These are phyloP conservation scores for Malus orientalis DNA, from an alignment of 306 rosid species.

Conservation along the genomic window DNA sequence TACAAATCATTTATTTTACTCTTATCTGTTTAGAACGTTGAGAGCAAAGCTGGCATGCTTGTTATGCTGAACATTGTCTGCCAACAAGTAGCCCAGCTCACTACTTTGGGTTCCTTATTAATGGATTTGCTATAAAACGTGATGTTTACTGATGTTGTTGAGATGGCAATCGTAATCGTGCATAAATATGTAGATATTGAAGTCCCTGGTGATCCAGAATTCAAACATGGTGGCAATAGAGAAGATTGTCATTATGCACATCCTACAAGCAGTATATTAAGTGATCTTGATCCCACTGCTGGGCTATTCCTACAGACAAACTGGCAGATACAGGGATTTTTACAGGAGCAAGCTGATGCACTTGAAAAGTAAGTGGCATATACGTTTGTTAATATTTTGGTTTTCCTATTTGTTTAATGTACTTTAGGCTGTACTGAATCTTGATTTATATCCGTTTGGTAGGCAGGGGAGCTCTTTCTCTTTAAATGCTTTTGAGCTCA, in stretches of 20 bases:
- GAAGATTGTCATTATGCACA: constrained; percentile 49
- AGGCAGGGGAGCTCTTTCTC: constrained; percentile 70
- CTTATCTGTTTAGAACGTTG: not conserved
- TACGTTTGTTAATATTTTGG: not conserved
- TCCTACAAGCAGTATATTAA: constrained; percentile 34
- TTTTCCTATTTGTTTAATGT: not conserved
- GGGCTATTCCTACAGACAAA: constrained; percentile 67
- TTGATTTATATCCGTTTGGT: constrained; percentile 20
- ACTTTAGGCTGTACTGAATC: constrained; percentile 12
- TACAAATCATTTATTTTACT: not conserved
- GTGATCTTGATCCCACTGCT: constrained; percentile 45
- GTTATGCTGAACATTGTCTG: not conserved
- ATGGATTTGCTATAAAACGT: not conserved
- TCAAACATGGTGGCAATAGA: constrained; percentile 43
- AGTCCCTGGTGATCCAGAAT: constrained; percentile 43
- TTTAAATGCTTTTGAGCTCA: constrained; percentile 62
- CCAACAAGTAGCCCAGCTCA: not conserved
- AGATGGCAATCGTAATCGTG: constrained; percentile 8
- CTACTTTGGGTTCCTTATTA: not conserved
- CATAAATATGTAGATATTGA: constrained; percentile 48
- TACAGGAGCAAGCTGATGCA: constrained; percentile 86
- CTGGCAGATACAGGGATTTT: constrained; percentile 91
- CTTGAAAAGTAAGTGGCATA: constrained; percentile 57
- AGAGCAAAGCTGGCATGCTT: not conserved
- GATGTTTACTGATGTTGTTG: constrained; percentile 10